Base-by-base conservation (phyloP, 345 rosid species). In the Bretschneidera sinensis region DNA sequence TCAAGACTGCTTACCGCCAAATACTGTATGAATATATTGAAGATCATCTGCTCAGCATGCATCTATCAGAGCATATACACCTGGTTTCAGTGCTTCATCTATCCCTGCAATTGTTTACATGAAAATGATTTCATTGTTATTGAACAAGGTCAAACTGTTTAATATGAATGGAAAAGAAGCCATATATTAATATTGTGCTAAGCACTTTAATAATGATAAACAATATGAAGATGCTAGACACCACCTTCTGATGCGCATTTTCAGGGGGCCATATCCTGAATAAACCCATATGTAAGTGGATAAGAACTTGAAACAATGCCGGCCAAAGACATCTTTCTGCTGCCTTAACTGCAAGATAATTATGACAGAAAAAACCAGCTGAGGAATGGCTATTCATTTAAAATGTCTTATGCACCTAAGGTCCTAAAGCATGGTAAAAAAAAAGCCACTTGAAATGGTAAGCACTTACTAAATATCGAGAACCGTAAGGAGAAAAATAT, bases 1-100 rank as follows among this genome's bases (percentile, higher is more conserved):
- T 33, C 19, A 53, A 48, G 50, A 65, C 31, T 21, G 28, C 67
- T 71, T 78, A 90, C 97, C 99, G 67, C 96, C 97, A 78, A 84
- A 88, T 63, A 68, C 76, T 19, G 90, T 81, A 69, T 94, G 96
- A 54, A 94, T 95, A 84, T 84, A 75, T 45, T 90, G 97, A 71
- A 86, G 85, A 72, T 94, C 92, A 43, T 83, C 71, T 11, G 79
- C 79, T 24, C 88, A 79, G 74, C 99, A 94, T 59, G 83, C 75
- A 65, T 94, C 99, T 68, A 94, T 76, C 61, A 94, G 68, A 61
- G 99, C 97, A 75, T 86, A 83, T 17, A 94, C 79, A 61, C 96
- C 97, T 25, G 99, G 96, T 63, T 65, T 88, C 62, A 94, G 74
- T 62, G 97, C 96, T 76, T 84, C 97, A 60, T 90, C 91, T 64